Conservation (phyloP, 345 rosid genomes). For the Linum usitatissimum region DNA sequence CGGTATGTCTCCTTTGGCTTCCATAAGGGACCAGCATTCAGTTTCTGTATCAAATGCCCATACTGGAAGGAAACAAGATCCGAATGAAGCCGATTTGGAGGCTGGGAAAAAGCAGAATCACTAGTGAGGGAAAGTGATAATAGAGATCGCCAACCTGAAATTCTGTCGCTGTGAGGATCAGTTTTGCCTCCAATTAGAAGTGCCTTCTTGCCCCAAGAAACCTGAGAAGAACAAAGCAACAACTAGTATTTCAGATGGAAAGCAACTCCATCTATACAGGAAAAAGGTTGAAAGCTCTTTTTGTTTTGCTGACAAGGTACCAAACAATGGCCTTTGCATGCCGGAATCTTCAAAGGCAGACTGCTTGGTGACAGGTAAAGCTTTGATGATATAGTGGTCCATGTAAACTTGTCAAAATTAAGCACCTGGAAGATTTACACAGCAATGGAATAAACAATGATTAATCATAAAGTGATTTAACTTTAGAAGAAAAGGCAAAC, state of each 20-base stretch:
- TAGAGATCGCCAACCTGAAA: slow-evolving; percentile 51
- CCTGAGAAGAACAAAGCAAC: slow-evolving; percentile 29
- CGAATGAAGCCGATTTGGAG: slow-evolving; percentile 10
- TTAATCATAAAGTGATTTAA: neutral
- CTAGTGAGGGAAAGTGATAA: neutral
- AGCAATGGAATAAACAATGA: neutral
- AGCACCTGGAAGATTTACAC: slow-evolving; percentile 43
- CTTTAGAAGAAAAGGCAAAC: neutral
- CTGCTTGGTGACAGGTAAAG: slow-evolving; percentile 87
- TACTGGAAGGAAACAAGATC: slow-evolving; percentile 34
- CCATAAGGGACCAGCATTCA: slow-evolving; percentile 89
- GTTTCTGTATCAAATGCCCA: slow-evolving; percentile 88
- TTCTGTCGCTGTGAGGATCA: slow-evolving; percentile 61
- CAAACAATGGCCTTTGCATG: slow-evolving; percentile 95
- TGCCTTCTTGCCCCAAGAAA: slow-evolving; percentile 90
- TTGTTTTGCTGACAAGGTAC: slow-evolving; percentile 22
- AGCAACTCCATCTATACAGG: neutral
- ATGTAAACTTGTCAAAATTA: slow-evolving; percentile 62
- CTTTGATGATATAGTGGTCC: slow-evolving; percentile 79
- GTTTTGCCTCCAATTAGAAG: slow-evolving; percentile 92
- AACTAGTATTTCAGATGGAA: slow-evolving; percentile 6
- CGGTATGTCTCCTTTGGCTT: slow-evolving; percentile 92
- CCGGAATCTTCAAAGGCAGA: slow-evolving; percentile 85
- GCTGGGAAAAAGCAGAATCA: slow-evolving; percentile 2
- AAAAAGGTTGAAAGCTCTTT: neutral